Evolutionary conservation across 495 filamentous ascomycete genomes (phyloP).

Genomic region (Annulohypoxylon nitens): DNA sequence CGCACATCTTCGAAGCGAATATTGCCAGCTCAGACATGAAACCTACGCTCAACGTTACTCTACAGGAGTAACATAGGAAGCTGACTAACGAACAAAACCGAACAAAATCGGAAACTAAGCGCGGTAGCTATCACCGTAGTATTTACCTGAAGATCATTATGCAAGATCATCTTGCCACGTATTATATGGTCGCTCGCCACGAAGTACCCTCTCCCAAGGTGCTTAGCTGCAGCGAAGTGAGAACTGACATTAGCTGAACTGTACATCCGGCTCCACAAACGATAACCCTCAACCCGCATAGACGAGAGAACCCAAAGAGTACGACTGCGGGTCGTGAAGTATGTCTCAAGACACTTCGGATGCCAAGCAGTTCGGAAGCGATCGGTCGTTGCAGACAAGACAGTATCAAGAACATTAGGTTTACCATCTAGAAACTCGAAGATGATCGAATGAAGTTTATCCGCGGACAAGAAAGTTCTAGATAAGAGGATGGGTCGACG

Average conservation of each 20-base stretch:
- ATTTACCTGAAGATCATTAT: slow-evolving; percentile 42
- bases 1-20: slow-evolving; percentile 28
- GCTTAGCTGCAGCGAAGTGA: neutral
- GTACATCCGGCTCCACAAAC: slow-evolving; percentile 14
- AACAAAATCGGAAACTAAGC: slow-evolving; percentile 31
- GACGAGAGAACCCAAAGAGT: slow-evolving; percentile 7
- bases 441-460: slow-evolving; percentile 22
- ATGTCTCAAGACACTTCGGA: neutral
- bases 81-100: neutral
- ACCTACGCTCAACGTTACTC: slow-evolving; percentile 40
- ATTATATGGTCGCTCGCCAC: slow-evolving; percentile 35
- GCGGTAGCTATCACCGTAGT: slow-evolving; percentile 25
- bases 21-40: slow-evolving; percentile 42
- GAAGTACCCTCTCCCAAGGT: slow-evolving; percentile 8
- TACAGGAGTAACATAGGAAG: slow-evolving; percentile 17
- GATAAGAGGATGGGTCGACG: slow-evolving; percentile 14
- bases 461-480: slow-evolving; percentile 34
- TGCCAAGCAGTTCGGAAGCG: slow-evolving; percentile 21
- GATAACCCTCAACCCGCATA: slow-evolving; percentile 18
- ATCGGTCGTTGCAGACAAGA: slow-evolving; percentile 22
- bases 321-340: neutral
- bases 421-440: neutral
- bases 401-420: slow-evolving; percentile 10
- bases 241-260: slow-evolving; percentile 10
- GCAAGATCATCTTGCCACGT: slow-evolving; percentile 47